These are phyloP conservation scores for Colletotrichum sp. DNA, from an alignment of 2,329 filamentous ascomycete species.

Conservation along the genomic window DNA sequence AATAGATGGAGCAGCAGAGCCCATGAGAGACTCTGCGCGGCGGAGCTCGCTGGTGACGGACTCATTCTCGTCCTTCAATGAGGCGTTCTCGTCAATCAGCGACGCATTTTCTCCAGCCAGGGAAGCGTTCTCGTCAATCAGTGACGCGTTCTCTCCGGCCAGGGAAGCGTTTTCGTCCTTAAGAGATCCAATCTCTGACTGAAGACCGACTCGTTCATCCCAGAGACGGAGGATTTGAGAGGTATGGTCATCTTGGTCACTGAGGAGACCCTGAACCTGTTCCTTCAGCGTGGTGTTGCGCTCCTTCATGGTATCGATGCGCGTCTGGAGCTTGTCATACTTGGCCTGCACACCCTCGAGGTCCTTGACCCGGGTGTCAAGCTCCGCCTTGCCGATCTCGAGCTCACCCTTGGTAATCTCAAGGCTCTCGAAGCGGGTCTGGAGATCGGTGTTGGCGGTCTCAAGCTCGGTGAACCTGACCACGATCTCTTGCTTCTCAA, in stretches of 20 bases:
- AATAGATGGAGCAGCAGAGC: neutral
- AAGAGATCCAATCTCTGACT: slow-evolving; percentile 12
- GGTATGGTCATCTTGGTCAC: slow-evolving; percentile 18
- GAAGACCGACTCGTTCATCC: slow-evolving; percentile 14
- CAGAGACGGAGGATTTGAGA: slow-evolving; percentile 17
- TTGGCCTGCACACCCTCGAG: slow-evolving; percentile 18
- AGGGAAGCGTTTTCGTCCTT: slow-evolving; percentile 17
- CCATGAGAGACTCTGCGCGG: slow-evolving; percentile 15
- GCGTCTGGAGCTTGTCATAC: slow-evolving; percentile 18
- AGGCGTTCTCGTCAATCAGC: neutral
- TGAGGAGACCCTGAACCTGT: slow-evolving; percentile 12
- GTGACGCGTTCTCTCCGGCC: neutral
- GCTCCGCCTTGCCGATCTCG: neutral
- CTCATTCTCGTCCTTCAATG: slow-evolving; percentile 18
- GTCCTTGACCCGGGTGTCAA: slow-evolving; percentile 13
- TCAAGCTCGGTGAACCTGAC: slow-evolving; percentile 9
- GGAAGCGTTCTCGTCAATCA: neutral
- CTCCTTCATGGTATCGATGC: slow-evolving; percentile 12
- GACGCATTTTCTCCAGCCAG: slow-evolving; percentile 1
- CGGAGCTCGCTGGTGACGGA: slow-evolving; percentile 16
- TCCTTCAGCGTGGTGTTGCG: slow-evolving; percentile 14
- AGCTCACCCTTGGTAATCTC: slow-evolving; percentile 16
- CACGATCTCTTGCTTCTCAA: slow-evolving; percentile 9
- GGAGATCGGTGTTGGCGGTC: slow-evolving; percentile 8
- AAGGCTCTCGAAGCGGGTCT: slow-evolving; percentile 5